phyloP scores from a whole-genome alignment of 2,329 filamentous ascomycete species.

The Penicillium concentricum region DNA sequence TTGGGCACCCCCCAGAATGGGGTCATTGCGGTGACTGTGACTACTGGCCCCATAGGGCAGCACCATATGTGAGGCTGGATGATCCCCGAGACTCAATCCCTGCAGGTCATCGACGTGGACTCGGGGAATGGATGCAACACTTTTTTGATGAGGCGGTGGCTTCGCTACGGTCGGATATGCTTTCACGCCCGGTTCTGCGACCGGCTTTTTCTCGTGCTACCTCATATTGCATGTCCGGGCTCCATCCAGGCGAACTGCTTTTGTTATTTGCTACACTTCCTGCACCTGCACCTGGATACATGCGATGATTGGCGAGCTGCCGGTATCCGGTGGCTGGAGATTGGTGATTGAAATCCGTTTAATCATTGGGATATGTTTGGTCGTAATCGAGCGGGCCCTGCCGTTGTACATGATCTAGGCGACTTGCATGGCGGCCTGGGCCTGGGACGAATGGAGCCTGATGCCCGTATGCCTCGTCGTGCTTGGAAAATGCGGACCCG shows the following conservation, averaged over 20 bases:
- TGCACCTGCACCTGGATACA: too few species aligned
- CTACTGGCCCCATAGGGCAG: background rate
- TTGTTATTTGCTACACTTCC: background rate
- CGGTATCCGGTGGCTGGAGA: background rate
- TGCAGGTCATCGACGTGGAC: background rate
- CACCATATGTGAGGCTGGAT: background rate
- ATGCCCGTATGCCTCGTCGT: background rate
- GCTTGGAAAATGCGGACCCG: background rate
- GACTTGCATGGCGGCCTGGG: background rate
- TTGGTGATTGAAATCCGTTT: background rate
- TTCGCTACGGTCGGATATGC: background rate
- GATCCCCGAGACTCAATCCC: background rate
- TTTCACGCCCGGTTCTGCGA: background rate
- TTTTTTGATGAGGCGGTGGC: background rate
- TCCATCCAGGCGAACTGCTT: background rate
- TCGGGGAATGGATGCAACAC: background rate
- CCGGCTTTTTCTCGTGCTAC: background rate
- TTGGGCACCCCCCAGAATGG: background rate
- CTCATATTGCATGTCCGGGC: background rate
- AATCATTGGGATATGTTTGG: background rate
- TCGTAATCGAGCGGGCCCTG: background rate
- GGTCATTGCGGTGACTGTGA: background rate
- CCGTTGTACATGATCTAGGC: background rate
- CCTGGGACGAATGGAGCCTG: background rate
- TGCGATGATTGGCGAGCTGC: background rate